Base-by-base conservation (phyloP, 2,329 filamentous ascomycete species). In the Nothopassalora personata region DNA sequence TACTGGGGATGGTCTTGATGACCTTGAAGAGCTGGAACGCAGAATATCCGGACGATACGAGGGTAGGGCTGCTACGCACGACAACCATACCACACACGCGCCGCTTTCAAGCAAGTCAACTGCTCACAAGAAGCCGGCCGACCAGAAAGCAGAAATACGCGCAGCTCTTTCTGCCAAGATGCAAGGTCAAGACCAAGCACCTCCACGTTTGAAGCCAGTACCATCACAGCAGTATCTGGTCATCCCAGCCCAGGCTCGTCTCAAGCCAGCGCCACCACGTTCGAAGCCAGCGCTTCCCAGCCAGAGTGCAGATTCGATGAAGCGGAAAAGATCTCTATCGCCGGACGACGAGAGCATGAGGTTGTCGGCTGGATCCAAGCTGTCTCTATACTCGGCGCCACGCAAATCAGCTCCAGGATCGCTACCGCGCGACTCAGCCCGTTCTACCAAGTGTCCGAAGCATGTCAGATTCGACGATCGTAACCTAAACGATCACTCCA, bases 1-100 rank as follows among this genome's bases (percentile, higher is more conserved):
- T 1, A 49, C 50, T 15, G 57, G 51, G 6, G 57, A 55, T 18
- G 57, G 46, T 11, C 34, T 57, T 48, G 55, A 57, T 23, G 54
- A 49, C 36, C 39, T 48, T 28, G 49, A 51, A 34, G 49, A 51
- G 49, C 10, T 51, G n/a, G 39, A 28, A 31, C 43, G 52, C 31
- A 33, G 49, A 33, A 1, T 30, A 15, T 11, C 43, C 30, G 13
- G 48, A 53, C 46, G 27, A 34, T 23, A 23, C 28, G 50, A 57
- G n/a, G 49, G 18, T 23, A 23, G 23, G 23, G 23, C 23, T 23
- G 23, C 23, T 3, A 23, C 23, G 23, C 23, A 23, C 23, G 23
- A 23, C 23, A 23, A 3, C 3, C 23, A 23, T 23, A 47, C 49
- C 39, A n/a, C 31, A 34, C 31, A 1, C 2, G 31, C 31, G 11